Percentiles rank a stretch among this genome's conserved stretches.
Evolutionary conservation across 2,329 filamentous ascomycete species (phyloP).

Genomic region (Exophiala aquamarina): DNA sequence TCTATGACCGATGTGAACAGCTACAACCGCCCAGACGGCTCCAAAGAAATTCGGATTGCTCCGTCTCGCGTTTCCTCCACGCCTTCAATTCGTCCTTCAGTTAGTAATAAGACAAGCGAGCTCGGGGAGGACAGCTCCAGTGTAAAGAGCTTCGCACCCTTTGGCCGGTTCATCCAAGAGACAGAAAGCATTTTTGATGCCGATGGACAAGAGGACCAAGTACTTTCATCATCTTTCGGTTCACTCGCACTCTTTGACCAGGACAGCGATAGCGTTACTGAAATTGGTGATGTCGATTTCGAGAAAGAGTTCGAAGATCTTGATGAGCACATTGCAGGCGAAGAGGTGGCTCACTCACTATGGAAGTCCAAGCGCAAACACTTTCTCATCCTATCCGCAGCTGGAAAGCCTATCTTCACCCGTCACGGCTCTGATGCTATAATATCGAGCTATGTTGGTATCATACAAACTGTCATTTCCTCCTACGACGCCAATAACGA

Average conservation of each 20-base stretch:
- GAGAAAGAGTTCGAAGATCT: conserved; percentile 71
- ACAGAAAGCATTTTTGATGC: conserved; percentile 79
- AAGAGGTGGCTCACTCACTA: conserved; percentile 65
- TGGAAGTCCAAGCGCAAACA: conserved; percentile 97
- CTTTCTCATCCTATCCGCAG: conserved; percentile 92
- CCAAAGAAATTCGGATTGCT: conserved; percentile 60
- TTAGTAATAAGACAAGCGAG: conserved; percentile 50
- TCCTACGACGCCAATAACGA: conserved; percentile 85
- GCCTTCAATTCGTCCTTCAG: conserved; percentile 35
- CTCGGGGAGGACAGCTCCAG: conserved; percentile 49
- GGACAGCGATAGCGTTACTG: conserved; percentile 25
- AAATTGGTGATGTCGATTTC: conserved; percentile 66
- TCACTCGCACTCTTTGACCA: conserved; percentile 29
- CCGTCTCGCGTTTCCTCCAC: conserved; percentile 38
- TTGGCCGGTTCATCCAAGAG: conserved; percentile 64
- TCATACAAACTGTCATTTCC: conserved; percentile 96
- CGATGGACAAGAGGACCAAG: conserved; percentile 46
- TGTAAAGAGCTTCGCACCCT: conserved; percentile 51
- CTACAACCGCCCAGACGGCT: conserved; percentile 69
- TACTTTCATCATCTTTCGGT: conserved; percentile 39
- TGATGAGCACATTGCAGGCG: conserved; percentile 52
- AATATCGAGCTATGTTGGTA: conserved; percentile 90
- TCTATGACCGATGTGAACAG: conserved; percentile 80
- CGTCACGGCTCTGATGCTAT: conserved; percentile 86
- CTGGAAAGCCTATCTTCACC: conserved; percentile 96